Evolutionary conservation across 192 early-diverging fungal genomes (phyloP).

Genomic region (Coemansia asiatica): DNA sequence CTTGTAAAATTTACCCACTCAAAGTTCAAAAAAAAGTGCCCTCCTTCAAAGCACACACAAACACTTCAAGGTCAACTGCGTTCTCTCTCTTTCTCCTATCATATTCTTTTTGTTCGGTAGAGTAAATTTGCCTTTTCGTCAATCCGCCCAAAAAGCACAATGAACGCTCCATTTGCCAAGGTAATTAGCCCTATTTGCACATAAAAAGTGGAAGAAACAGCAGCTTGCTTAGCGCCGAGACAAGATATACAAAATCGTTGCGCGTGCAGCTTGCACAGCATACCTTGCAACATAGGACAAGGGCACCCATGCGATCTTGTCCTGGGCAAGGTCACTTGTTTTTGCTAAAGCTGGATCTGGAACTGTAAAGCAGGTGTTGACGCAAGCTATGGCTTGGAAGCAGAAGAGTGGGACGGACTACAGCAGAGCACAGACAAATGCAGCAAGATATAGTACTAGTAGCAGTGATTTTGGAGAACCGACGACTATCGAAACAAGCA

Average conservation of each 20-base stretch:
- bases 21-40: background rate
- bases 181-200: conserved; percentile 31
- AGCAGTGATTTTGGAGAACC: too few relatives aligned
- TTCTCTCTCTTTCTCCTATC: conserved; percentile 28
- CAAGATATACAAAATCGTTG: background rate
- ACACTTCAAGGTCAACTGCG: background rate
- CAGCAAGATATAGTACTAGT: too few relatives aligned
- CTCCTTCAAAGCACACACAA: conserved; percentile 7
- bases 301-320: too few relatives aligned
- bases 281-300: background rate
- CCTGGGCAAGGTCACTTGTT: too few relatives aligned
- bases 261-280: background rate
- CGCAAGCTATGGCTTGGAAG: too few relatives aligned
- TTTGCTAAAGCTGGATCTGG: too few relatives aligned
- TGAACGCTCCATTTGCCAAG: conserved; percentile 57
- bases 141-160: conserved; percentile 41
- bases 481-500: too few relatives aligned
- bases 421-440: too few relatives aligned
- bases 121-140: conserved; percentile 24
- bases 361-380: too few relatives aligned
- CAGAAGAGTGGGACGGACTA: too few relatives aligned
- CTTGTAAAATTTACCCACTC: background rate
- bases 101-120: conserved; percentile 29
- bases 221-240: background rate
- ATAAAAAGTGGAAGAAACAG: background rate